phyloP scores from a whole-genome alignment of 2,329 filamentous ascomycete species.

The Talaromyces amestolkiae region DNA sequence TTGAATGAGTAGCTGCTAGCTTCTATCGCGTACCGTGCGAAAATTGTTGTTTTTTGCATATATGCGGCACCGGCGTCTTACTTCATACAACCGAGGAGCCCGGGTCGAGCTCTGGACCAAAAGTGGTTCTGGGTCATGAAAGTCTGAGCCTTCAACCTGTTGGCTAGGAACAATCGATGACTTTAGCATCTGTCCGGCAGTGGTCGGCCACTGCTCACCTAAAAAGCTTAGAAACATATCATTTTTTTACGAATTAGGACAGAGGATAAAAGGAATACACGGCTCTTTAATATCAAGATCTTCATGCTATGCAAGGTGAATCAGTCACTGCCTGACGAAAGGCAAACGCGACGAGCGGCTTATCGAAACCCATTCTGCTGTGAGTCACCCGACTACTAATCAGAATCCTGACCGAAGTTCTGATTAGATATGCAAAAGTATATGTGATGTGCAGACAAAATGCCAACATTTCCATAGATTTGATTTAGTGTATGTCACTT shows the following conservation, averaged over 20 bases:
- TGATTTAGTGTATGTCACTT: constrained; percentile 2
- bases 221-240: neutral
- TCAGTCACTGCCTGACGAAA: neutral
- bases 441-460: constrained; percentile 9
- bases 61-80: too few relatives aligned
- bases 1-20: too few relatives aligned
- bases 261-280: neutral
- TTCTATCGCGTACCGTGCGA: too few relatives aligned
- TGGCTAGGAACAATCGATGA: neutral
- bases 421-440: neutral
- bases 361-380: constrained; percentile 9
- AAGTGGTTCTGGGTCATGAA: neutral
- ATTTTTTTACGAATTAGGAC: too few relatives aligned
- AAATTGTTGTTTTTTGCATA: too few relatives aligned
- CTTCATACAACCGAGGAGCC: too few relatives aligned
- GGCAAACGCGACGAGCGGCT: neutral
- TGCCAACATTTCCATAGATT: constrained; percentile 3
- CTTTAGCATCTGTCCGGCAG: neutral
- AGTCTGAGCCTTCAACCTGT: neutral
- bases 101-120: too few relatives aligned
- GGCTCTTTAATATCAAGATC: neutral
- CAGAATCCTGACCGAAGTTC: neutral
- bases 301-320: neutral
- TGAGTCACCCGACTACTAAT: neutral
- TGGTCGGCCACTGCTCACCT: neutral